Conservation (phyloP, 2,329 filamentous ascomycete species). For the Elsinoe fawcettii region DNA sequence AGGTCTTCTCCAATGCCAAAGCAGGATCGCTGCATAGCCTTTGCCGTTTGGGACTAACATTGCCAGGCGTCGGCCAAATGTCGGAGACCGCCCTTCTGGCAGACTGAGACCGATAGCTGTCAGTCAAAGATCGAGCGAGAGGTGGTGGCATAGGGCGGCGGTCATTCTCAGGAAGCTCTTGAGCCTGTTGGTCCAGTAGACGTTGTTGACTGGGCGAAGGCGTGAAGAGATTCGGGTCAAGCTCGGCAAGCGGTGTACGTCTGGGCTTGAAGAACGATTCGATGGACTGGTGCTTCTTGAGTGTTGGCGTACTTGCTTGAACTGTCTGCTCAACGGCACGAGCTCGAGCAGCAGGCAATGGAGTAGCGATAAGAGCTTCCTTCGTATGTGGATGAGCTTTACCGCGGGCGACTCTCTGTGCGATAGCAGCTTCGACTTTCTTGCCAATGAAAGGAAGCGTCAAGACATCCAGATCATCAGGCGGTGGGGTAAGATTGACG, state of each 20-base stretch:
- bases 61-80: constrained; percentile 36
- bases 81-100: constrained; percentile 28
- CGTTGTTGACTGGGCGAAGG: constrained; percentile 58
- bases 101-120: constrained; percentile 18
- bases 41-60: constrained; percentile 35
- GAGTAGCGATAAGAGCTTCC: constrained; percentile 40
- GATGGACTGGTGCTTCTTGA: constrained; percentile 56
- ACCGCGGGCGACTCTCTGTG: constrained; percentile 66
- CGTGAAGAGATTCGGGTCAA: constrained; percentile 60
- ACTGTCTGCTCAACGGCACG: background rate
- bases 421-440: constrained; percentile 56
- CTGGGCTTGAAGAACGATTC: constrained; percentile 58
- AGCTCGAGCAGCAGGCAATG: background rate
- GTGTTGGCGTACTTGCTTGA: constrained; percentile 34
- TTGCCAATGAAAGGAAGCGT: constrained; percentile 76
- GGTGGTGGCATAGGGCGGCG: constrained; percentile 24
- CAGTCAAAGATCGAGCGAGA: constrained; percentile 17
- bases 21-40: constrained; percentile 38
- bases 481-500: constrained; percentile 65
- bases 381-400: constrained; percentile 90
- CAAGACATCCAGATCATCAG: constrained; percentile 54
- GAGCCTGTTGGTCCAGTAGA: constrained; percentile 46
- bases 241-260: constrained; percentile 56
- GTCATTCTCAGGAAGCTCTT: constrained; percentile 5
- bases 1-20: constrained; percentile 25